Evolutionary conservation across 2,329 filamentous ascomycete genomes (phyloP), one percentile per base, ranked within the genome.

Genomic region (Monascus ruber): DNA sequence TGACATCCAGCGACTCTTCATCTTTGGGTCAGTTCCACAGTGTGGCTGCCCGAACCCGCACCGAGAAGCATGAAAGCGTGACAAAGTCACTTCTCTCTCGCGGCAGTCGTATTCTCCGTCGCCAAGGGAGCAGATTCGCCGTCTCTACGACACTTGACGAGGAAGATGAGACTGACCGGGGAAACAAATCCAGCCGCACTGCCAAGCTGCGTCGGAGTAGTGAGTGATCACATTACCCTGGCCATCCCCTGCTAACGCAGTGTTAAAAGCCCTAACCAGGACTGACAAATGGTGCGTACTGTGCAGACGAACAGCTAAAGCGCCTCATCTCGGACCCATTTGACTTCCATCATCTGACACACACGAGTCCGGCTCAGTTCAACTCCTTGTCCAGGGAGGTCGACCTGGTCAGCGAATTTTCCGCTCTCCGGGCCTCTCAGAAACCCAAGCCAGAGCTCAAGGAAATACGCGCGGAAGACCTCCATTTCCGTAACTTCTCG

Each of bases 331-430:
- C 77, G 0, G 69, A 70, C 41, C 77, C 77, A 1, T 81, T 77
- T 55, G 73, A 77, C 48, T 81, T 81, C 51, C 74, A 79, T 45
- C 77, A 80, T 50, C 57, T 81, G 38, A 74, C 74, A 29, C 76
- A 80, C 51, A 76, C 75, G 26, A 69, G 70, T 40, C 69, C 71
- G 24, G 58, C 69, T 24, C 71, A 79, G 40, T 68, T 77, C 40
- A 65, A 71, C 27, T 62, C 63, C 4, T 57, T 79, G 17, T 63
- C 70, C 8, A 66, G 69, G 38, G 65, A 72, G 40, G 63, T 68
- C 41, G 68, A 75, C 26, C 59, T 77, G 17, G 68, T 68, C 26
- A 67, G 66, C 5, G 70, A 73, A 45, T 74, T 76, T 53, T 71
- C 69, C 40, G 65, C 70, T 26, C 68, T 73, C 38, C 67, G 70